Base-by-base conservation (phyloP, 2,329 filamentous ascomycete species). In the Dryadomyces quercivorus region DNA sequence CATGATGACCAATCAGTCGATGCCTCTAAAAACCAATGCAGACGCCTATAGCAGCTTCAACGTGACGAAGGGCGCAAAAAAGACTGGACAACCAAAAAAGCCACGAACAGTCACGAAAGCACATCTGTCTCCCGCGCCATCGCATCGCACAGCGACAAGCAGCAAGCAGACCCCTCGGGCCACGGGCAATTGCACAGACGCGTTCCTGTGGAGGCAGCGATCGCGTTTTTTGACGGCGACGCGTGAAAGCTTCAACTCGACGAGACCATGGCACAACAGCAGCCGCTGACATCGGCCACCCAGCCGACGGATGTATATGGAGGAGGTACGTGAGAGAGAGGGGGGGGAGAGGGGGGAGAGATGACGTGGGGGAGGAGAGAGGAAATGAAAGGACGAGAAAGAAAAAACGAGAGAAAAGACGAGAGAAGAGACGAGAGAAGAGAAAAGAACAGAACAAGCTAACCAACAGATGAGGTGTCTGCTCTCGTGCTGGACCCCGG, bases 401-500 rank as follows among this genome's bases (percentile, higher is more conserved):
- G 26, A 8, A 31, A 31, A 31, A 8, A 31, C 4, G 26, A 31
- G 8, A 5, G 26, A 31, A 31, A 8, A 31, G 26, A 15, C 2
- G 31, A 9, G 21, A 16, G 2, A 4, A 52, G 20, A 45, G n/a
- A n/a, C n/a, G n/a, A n/a, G n/a, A 5, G 26, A 31, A 31, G 21
- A 16, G 2, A 4, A 52, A 13, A 45, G 9, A 36, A n/a, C 1
- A 7, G 4, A 21, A 44, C 26, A 31, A n/a, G 36, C 53, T 53
- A 26, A 55, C 54, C 58, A 45, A 56, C 63, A 95, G 93, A 98
- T 75, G 93, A 98, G 75, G 91, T 98, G 60, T 94, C 91, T 40
- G 94, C 94, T 52, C 86, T 98, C 62, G 88, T 98, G 42, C 88
- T 98, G 66, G 93, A 98, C 67, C 88, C 93, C 3, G 93, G 94